A percentile compares a stretch with the other conserved stretches of the same genome.
These are phyloP conservation scores for Inonotus hispidus DNA, from an alignment of 1,284 basidiomycete species.

Conservation along the genomic window DNA sequence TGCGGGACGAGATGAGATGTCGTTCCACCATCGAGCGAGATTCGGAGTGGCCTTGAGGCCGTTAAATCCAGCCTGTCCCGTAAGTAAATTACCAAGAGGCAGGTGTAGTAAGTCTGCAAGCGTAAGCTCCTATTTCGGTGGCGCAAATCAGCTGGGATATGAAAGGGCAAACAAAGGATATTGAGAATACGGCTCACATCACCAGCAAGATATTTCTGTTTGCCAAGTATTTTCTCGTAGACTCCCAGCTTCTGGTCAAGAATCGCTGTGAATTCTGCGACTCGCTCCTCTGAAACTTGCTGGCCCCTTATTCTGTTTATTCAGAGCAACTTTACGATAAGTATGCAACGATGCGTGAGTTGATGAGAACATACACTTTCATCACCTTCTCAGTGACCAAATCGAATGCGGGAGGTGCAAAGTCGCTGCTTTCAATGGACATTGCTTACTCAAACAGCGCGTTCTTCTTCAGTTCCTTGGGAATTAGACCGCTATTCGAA, in stretches of 20 bases:
- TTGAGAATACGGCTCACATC: constrained; percentile 27
- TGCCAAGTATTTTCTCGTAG: constrained; percentile 42
- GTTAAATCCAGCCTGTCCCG: constrained; percentile 21
- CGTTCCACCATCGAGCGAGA: constrained; percentile 24
- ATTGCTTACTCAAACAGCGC: constrained; percentile 31
- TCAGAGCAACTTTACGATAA: not conserved
- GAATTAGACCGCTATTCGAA: constrained; percentile 14
- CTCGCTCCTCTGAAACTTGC: constrained; percentile 26
- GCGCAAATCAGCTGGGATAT: not conserved
- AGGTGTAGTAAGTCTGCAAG: constrained; percentile 51
- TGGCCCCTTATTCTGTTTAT: constrained; percentile 5
- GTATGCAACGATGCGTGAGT: not conserved
- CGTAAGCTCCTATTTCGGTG: constrained; percentile 32
- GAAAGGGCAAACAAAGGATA: not conserved
- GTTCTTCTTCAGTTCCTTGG: constrained; percentile 25
- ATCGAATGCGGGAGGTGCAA: constrained; percentile 38
- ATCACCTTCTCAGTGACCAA: constrained; percentile 42
- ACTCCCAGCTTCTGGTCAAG: constrained; percentile 35
- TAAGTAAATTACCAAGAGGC: constrained; percentile 35
- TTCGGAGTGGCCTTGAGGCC: constrained; percentile 27
- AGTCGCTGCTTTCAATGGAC: constrained; percentile 35
- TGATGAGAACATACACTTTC: constrained; percentile 34
- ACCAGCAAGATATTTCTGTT: constrained; percentile 43
- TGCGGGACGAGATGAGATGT: constrained; percentile 10
- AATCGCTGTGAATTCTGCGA: constrained; percentile 22